phyloP scores from a whole-genome alignment of 768 basidiomycete genomes.

The Russula foetens region DNA sequence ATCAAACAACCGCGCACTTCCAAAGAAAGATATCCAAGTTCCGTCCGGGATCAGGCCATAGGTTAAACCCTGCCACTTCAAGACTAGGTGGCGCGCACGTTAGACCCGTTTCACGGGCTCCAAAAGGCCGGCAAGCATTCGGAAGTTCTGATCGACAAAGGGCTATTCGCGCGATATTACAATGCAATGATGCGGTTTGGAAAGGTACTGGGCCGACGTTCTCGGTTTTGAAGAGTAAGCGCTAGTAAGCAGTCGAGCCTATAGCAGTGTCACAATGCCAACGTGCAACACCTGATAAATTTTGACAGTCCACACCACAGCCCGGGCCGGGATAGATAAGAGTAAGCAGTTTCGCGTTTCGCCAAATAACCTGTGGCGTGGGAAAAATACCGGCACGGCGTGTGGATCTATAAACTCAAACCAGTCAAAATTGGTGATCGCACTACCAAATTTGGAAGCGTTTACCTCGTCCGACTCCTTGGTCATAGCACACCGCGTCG shows the following conservation, averaged over 20 bases:
- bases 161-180: no score
- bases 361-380: neutral
- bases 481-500: neutral
- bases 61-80: neutral
- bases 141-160: no score
- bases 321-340: neutral
- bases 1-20: neutral
- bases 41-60: neutral
- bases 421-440: neutral
- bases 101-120: neutral
- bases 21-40: neutral
- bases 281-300: no score
- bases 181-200: neutral
- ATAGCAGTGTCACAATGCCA: no score
- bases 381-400: neutral
- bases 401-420: neutral
- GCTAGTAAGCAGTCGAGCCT: no score
- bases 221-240: conserved; percentile 1
- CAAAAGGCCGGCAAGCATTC: neutral
- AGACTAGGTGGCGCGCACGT: neutral
- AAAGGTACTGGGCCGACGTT: neutral
- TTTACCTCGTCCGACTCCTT: neutral
- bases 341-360: neutral
- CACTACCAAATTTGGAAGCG: neutral
- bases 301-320: neutral